Evolutionary conservation across 2,329 filamentous ascomycete species (phyloP).

Genomic region (Rutstroemia sp.): DNA sequence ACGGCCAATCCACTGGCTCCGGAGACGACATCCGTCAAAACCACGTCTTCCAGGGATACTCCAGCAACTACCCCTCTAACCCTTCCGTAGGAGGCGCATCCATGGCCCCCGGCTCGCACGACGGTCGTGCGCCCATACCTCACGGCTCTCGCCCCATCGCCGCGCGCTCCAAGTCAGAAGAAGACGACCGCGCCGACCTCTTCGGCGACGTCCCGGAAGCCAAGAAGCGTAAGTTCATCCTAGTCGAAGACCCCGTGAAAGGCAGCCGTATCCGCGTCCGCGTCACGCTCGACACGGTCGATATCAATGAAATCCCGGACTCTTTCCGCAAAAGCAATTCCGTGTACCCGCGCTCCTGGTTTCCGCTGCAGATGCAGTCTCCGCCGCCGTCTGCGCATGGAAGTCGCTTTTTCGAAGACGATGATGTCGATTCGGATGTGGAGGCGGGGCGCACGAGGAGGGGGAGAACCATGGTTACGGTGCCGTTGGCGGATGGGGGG

Average conservation of each 20-base stretch:
- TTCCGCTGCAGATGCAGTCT: constrained; percentile 86
- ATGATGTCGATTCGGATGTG: constrained; percentile 51
- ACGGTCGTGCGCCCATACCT: constrained; percentile 43
- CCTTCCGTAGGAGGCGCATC: constrained; percentile 47
- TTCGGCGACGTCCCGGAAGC: constrained; percentile 85
- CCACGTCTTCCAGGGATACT: constrained; percentile 68
- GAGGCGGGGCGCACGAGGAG: constrained; percentile 21
- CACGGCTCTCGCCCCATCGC: constrained; percentile 35
- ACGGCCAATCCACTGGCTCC: constrained; percentile 42
- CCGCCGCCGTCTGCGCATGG: constrained; percentile 70
- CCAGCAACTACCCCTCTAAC: constrained; percentile 53
- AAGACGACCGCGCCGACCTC: constrained; percentile 55
- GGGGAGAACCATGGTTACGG: constrained; percentile 47
- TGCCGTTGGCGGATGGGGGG: constrained; percentile 60
- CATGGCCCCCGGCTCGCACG: constrained; percentile 48
- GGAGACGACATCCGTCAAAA: constrained; percentile 62
- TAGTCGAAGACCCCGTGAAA: constrained; percentile 83
- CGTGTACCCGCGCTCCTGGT: constrained; percentile 87
- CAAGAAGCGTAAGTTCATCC: constrained; percentile 92
- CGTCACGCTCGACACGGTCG: constrained; percentile 85
- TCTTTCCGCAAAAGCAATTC: constrained; percentile 86
- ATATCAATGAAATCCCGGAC: constrained; percentile 93
- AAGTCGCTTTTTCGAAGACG: constrained; percentile 67
- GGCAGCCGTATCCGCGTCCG: constrained; percentile 78
- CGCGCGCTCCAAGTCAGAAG: constrained; percentile 23